Conservation (phyloP, 2,329 filamentous ascomycete species). For the Hymenoscyphus fructigenus region DNA sequence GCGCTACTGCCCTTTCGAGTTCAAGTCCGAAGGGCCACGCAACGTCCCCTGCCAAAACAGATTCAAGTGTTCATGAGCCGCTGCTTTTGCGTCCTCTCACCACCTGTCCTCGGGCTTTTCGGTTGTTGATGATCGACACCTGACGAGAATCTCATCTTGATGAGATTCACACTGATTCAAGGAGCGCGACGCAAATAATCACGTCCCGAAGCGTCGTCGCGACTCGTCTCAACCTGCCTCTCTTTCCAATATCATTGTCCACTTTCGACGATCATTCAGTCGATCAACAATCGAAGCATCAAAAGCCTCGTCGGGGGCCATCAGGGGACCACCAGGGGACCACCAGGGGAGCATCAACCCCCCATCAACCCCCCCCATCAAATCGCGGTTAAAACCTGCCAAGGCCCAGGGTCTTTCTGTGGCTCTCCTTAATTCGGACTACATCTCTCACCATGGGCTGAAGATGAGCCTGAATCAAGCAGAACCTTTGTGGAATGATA, state of each 20-base stretch:
- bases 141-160: neutral
- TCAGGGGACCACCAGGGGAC: neutral
- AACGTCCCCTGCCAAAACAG: slow-evolving; percentile 3
- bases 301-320: slow-evolving; percentile 13
- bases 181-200: neutral
- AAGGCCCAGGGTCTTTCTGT: slow-evolving; percentile 12
- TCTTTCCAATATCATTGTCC: neutral
- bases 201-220: neutral
- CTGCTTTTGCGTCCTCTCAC: neutral
- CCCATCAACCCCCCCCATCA: slow-evolving; percentile 4
- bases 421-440: slow-evolving; percentile 17
- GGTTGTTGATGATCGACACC: neutral
- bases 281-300: slow-evolving; percentile 18
- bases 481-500: neutral
- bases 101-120: neutral
- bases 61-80: neutral
- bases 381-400: slow-evolving; percentile 13
- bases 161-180: slow-evolving; percentile 2
- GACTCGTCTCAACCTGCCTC: slow-evolving; percentile 8
- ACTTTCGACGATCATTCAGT: slow-evolving; percentile 16
- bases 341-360: slow-evolving; percentile 1
- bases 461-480: slow-evolving; percentile 13
- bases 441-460: slow-evolving; percentile 12
- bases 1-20: slow-evolving; percentile 14
- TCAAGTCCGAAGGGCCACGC: slow-evolving; percentile 16